A percentile compares a stretch with the other conserved stretches of the same genome.
Evolutionary conservation across 768 basidiomycete genomes (phyloP).

Genomic region (Sporobolomyces roseus): DNA sequence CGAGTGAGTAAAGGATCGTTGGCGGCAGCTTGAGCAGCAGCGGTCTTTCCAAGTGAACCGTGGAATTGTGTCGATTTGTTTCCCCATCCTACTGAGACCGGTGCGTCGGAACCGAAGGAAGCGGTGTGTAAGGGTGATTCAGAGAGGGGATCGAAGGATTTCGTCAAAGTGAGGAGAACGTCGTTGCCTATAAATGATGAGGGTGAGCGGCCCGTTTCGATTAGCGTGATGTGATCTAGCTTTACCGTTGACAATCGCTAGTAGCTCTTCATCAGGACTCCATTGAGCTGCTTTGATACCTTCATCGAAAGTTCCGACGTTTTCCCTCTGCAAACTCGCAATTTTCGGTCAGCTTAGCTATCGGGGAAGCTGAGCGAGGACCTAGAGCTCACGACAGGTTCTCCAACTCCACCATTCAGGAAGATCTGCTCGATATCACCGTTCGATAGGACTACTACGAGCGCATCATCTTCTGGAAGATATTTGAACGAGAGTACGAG

Average conservation of each 20-base stretch:
- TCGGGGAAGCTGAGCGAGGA: background rate
- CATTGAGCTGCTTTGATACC: slow-evolving; percentile 78
- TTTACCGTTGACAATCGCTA: slow-evolving; percentile 74
- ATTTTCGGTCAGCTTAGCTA: too few relatives aligned
- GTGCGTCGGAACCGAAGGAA: slow-evolving; percentile 81
- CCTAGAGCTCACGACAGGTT: slow-evolving; percentile 47
- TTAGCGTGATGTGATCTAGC: background rate
- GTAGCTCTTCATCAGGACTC: slow-evolving; percentile 86
- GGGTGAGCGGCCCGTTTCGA: background rate
- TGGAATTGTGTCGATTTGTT: slow-evolving; percentile 96
- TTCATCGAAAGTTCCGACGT: slow-evolving; percentile 80
- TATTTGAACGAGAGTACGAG: slow-evolving; percentile 61
- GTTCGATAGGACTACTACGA: slow-evolving; percentile 65
- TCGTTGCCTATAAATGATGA: slow-evolving; percentile 57
- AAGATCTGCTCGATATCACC: slow-evolving; percentile 77
- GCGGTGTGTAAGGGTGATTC: slow-evolving; percentile 67
- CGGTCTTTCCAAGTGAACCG: slow-evolving; percentile 83
- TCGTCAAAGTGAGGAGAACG: slow-evolving; percentile 82
- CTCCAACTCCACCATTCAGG: slow-evolving; percentile 31
- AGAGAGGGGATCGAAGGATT: slow-evolving; percentile 78
- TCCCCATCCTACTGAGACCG: slow-evolving; percentile 97
- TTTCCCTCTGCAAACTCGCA: slow-evolving; percentile 57
- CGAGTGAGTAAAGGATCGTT: slow-evolving; percentile 48
- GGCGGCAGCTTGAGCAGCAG: slow-evolving; percentile 56
- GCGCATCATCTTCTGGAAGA: slow-evolving; percentile 64